Conservation (phyloP, 1,284 basidiomycete genomes). For the Gomphus bonarii region DNA sequence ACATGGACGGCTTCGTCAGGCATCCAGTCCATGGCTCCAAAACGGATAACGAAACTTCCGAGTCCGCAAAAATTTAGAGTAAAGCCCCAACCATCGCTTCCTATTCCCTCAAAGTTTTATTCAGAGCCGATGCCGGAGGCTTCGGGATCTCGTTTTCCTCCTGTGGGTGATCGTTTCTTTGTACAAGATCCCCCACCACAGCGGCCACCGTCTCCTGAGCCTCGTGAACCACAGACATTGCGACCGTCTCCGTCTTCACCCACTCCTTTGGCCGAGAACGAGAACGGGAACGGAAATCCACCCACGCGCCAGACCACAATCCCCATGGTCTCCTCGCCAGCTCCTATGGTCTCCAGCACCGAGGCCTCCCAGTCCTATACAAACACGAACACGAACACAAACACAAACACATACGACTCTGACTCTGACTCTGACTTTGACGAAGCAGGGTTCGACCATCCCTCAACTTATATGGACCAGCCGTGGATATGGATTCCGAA, state of each 20-base stretch:
- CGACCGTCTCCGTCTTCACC: background rate
- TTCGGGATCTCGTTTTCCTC: background rate
- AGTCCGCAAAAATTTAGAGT: background rate
- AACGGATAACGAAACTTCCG: constrained; percentile 17
- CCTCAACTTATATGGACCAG: constrained; percentile 50
- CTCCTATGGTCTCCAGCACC: constrained; percentile 14
- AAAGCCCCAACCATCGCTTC: background rate
- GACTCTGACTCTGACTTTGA: constrained; percentile 24
- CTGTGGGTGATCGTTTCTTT: no score
- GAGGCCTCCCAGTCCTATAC: no score
- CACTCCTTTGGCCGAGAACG: no score
- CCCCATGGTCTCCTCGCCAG: constrained; percentile 17
- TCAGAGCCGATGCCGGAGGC: background rate
- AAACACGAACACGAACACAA: no score
- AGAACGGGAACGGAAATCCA: no score
- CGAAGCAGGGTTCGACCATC: constrained; percentile 49
- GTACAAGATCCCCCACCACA: background rate
- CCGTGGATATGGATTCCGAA: constrained; percentile 55
- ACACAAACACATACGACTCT: background rate
- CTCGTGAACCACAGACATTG: constrained; percentile 28
- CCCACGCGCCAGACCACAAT: constrained; percentile 3
- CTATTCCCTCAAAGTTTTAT: background rate
- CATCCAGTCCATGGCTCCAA: constrained; percentile 16
- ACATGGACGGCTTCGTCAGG: no score
- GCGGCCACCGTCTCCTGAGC: background rate